Evolutionary conservation across 208 protist genomes (phyloP), one percentile per base, ranked within the genome.

Genomic region (Trypanosoma brucei): DNA sequence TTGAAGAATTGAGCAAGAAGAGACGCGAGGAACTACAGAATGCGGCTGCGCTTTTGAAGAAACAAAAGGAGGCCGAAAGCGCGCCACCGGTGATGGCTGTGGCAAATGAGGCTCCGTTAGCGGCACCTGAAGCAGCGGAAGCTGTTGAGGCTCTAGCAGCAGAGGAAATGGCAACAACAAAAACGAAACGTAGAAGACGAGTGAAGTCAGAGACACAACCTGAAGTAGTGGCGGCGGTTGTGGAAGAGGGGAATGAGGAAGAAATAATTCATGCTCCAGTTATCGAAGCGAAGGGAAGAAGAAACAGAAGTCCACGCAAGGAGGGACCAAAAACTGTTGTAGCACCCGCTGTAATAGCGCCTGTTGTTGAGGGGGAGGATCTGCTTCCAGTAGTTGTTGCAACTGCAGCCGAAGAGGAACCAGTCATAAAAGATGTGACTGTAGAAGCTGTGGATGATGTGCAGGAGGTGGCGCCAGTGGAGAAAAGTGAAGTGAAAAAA

Each of bases 1-100:
- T 66, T 60, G 59, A 55, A n/a, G 40, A 63, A 30, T 42, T 72
- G 49, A 55, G 38, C 42, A 46, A 46, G 42, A 46, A 11, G 30
- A 56, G 30, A 7, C 13, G 14, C 7, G 7, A 30, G 5, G 35
- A 60, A 48, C 5, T 31, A 36, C 30, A 60, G 35, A 7, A 7
- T 22, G 30, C 30, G 8, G 42, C 42, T 22, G 42, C 55, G 55
- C 55, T 46, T 6, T 11, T 46, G 11, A 11, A 46, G 11, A 46
- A 46, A 11, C 8, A 46, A 46, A 46, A 11, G 42, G 42, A 6
- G 22, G 22, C 22, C 22, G 22, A 22, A 22, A 22, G 22, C 22
- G 22, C 22, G 22, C 22, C 22, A 22, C 22, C 22, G 22, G 22
- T 22, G 22, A 22, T 22, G 22, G 22, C 22, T 22, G 22, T 22